A percentile compares a stretch with the other conserved stretches of the same genome.
Conservation (phyloP, 2,329 filamentous ascomycete species). For the Pyricularia grisea region DNA sequence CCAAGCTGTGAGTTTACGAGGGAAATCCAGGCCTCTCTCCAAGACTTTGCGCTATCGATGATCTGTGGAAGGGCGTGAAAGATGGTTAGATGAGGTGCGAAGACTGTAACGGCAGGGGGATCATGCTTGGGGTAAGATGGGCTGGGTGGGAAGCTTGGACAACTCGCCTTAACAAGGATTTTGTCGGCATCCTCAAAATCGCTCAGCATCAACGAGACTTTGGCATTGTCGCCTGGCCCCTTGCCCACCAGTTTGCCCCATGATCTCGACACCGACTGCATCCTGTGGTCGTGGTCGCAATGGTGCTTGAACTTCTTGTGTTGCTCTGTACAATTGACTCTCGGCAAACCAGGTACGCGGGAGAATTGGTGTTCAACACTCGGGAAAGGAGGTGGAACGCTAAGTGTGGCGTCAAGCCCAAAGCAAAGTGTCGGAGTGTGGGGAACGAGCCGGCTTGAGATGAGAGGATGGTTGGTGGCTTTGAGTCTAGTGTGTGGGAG, state of each 20-base stretch:
- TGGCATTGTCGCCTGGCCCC: constrained; percentile 64
- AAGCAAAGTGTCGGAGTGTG: background rate
- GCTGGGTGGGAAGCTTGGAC: background rate
- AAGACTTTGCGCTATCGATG: constrained; percentile 64
- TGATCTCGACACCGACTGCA: constrained; percentile 66
- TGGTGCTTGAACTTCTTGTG: background rate
- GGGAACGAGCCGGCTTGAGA: background rate
- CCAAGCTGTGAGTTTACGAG: constrained; percentile 61
- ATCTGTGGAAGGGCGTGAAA: constrained; percentile 38
- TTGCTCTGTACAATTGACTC: background rate
- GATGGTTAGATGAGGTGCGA: constrained; percentile 8
- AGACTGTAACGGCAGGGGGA: background rate
- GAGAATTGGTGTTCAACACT: background rate
- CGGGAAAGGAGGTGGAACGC: background rate
- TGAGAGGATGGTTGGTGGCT: background rate
- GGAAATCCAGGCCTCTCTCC: constrained; percentile 70
- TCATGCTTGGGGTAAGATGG: background rate
- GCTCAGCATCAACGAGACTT: constrained; percentile 63
- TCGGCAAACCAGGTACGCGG: background rate
- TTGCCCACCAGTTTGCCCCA: constrained; percentile 63
- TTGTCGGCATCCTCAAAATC: constrained; percentile 76
- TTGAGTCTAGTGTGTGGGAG: background rate
- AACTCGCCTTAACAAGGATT: constrained; percentile 58
- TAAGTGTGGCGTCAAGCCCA: background rate
- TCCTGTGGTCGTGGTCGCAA: constrained; percentile 22